Conservation (phyloP, 257 asterid species). For the Solanum pimpinellifolium region DNA sequence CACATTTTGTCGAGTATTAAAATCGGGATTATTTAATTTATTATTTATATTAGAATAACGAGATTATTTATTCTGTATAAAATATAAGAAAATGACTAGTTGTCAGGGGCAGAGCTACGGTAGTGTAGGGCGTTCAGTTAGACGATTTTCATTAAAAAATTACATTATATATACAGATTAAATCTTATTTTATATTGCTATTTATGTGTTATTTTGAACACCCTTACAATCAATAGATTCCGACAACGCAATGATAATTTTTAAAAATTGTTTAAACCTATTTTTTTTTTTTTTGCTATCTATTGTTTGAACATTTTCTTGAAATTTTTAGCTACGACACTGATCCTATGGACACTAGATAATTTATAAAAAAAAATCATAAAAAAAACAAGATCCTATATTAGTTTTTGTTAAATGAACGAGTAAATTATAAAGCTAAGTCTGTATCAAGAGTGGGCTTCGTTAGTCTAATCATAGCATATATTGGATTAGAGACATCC, state of each 20-base stretch:
- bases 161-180: no score
- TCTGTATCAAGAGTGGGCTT: neutral
- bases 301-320: neutral
- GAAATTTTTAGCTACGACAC: neutral
- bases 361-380: neutral
- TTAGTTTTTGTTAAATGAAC: neutral
- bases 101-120: no score
- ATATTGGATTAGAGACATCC: neutral
- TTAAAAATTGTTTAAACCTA: no score
- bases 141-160: neutral
- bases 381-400: neutral
- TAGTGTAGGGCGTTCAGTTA: neutral
- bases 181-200: no score
- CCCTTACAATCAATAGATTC: no score
- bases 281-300: neutral
- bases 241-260: no score
- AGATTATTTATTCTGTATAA: neutral
- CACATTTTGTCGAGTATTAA: neutral
- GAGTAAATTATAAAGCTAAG: neutral
- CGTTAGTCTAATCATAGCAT: neutral
- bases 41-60: neutral
- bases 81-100: neutral
- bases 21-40: neutral
- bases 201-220: no score
- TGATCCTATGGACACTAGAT: neutral